phyloP scores from a whole-genome alignment of 106 monocot species.

The Dendrobium nobile region DNA sequence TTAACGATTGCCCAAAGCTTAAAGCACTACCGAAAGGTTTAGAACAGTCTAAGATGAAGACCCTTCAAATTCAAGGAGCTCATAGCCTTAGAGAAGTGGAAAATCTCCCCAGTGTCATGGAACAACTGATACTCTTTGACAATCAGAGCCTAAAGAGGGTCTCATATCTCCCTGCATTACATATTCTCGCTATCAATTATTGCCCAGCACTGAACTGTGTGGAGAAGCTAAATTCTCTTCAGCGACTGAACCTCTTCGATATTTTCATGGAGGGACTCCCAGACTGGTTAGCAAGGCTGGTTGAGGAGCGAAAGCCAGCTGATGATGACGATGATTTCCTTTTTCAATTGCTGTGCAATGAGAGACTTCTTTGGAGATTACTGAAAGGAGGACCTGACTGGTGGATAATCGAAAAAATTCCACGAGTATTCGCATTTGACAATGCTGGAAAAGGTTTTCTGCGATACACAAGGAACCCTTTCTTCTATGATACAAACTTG shows the following conservation, averaged over 20 bases:
- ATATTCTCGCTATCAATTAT: background rate
- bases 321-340: background rate
- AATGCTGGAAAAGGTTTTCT: background rate
- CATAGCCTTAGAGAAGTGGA: background rate
- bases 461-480: background rate
- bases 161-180: too few species aligned
- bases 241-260: background rate
- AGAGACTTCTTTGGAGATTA: background rate
- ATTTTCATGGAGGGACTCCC: background rate
- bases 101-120: too few species aligned
- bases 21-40: background rate
- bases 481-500: background rate
- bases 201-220: background rate
- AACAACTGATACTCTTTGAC: too few species aligned
- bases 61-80: background rate
- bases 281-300: background rate
- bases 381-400: slow-evolving; percentile 2
- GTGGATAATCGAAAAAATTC: background rate
- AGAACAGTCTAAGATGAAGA: background rate
- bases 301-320: background rate
- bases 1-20: background rate
- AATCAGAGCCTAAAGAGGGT: too few species aligned
- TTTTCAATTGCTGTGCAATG: background rate
- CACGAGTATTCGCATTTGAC: background rate
- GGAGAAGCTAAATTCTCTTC: background rate